These are phyloP conservation scores for Exsudoporus frostii DNA, from an alignment of 768 basidiomycete genomes.

Conservation along the genomic window DNA sequence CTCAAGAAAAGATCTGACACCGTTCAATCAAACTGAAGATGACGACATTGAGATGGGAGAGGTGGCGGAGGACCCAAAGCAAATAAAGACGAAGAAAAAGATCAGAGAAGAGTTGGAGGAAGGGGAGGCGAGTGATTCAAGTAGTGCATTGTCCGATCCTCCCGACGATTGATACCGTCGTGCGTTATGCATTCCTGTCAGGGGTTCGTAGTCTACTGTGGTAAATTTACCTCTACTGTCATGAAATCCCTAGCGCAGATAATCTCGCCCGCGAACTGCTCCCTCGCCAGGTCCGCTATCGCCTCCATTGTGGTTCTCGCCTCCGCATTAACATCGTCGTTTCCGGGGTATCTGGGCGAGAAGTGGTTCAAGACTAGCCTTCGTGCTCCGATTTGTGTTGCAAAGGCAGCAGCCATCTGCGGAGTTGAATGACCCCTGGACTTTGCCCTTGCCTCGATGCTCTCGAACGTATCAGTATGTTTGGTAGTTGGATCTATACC, in stretches of 20 bases:
- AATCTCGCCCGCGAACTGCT: constrained; percentile 54
- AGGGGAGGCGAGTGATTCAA: constrained; percentile 80
- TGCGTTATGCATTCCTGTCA: constrained; percentile 1
- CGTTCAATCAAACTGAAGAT: constrained; percentile 34
- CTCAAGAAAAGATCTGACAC: constrained; percentile 16
- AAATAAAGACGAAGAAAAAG: constrained; percentile 46
- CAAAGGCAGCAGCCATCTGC: constrained; percentile 85
- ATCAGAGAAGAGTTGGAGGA: constrained; percentile 75
- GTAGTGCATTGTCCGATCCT: constrained; percentile 74
- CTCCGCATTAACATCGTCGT: constrained; percentile 49
- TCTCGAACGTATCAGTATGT: constrained; percentile 55
- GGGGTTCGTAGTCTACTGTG: constrained; percentile 17
- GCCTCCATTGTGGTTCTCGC: constrained; percentile 58
- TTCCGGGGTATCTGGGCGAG: constrained; percentile 73
- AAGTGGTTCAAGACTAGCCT: constrained; percentile 81
- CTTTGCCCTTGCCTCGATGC: constrained; percentile 59
- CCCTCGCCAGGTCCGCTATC: constrained; percentile 54
- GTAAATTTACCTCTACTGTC: constrained; percentile 56
- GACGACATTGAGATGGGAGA: constrained; percentile 94
- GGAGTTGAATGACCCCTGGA: constrained; percentile 89
- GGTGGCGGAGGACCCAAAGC: constrained; percentile 68
- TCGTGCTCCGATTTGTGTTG: constrained; percentile 56
- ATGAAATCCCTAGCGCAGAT: constrained; percentile 73
- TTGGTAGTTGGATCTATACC: constrained; percentile 60
- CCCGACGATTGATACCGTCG: constrained; percentile 48